These are phyloP conservation scores for Rachicladosporium sp. DNA, from an alignment of 2,329 filamentous ascomycete genomes.

Conservation along the genomic window DNA sequence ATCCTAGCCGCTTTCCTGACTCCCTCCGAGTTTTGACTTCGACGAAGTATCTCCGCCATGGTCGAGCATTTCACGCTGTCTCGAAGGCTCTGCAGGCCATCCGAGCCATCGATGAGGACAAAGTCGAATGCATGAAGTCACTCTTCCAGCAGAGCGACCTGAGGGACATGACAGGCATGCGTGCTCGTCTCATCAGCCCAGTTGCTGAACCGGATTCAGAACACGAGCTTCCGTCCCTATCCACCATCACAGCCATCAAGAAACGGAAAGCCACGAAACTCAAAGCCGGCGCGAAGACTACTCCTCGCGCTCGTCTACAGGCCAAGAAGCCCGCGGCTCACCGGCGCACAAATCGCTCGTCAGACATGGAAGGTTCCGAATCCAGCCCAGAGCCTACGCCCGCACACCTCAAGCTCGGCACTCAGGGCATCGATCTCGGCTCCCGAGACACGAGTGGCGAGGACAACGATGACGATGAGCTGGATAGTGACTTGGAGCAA, in stretches of 20 bases:
- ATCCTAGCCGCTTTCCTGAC: conserved; percentile 49
- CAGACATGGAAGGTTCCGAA: conserved; percentile 18
- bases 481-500: conserved; percentile 33
- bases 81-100: conserved; percentile 56
- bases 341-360: background rate
- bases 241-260: background rate
- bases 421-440: conserved; percentile 29
- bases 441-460: conserved; percentile 33
- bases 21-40: conserved; percentile 45
- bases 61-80: conserved; percentile 51
- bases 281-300: conserved; percentile 8
- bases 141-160: conserved; percentile 3
- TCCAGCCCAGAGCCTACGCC: conserved; percentile 25
- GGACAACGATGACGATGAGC: conserved; percentile 27
- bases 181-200: conserved; percentile 7
- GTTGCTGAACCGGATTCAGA: conserved; percentile 2
- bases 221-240: conserved; percentile 6
- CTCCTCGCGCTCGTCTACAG: conserved; percentile 7
- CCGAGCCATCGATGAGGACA: conserved; percentile 24
- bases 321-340: conserved; percentile 8
- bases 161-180: background rate
- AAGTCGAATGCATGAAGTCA: conserved; percentile 10
- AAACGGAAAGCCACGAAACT: background rate
- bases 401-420: conserved; percentile 21
- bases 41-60: conserved; percentile 51